A percentile compares a stretch with the other conserved stretches of the same genome.
These are phyloP conservation scores for Verticillium nonalfalfae DNA, from an alignment of 2,329 filamentous ascomycete genomes.

Conservation along the genomic window DNA sequence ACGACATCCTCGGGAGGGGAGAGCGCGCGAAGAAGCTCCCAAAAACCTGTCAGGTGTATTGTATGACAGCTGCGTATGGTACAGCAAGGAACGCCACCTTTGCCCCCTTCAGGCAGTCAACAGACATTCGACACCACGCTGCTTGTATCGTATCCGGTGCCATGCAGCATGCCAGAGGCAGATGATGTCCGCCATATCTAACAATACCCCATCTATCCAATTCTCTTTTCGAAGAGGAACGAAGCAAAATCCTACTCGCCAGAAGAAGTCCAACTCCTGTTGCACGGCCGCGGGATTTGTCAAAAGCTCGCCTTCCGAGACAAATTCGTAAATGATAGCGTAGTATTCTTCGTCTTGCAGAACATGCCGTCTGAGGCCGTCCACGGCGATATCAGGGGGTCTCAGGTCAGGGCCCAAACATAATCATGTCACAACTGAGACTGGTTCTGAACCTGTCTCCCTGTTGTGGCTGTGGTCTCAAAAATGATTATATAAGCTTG, in stretches of 20 bases:
- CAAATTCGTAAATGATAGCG: constrained; percentile 1
- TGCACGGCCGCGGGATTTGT: not conserved
- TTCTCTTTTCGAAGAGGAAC: not conserved
- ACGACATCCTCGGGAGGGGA: too few relatives aligned
- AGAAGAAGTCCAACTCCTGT: not conserved
- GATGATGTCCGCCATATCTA: constrained; percentile 3
- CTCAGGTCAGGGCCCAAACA: not conserved
- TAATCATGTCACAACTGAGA: too few relatives aligned
- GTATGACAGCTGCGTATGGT: too few relatives aligned
- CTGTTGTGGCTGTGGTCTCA: too few relatives aligned
- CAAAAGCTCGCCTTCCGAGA: not conserved
- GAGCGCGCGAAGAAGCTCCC: too few relatives aligned
- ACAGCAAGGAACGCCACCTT: too few relatives aligned
- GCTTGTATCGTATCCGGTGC: too few relatives aligned
- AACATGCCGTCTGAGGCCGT: not conserved
- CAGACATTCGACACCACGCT: too few relatives aligned
- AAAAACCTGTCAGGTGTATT: too few relatives aligned
- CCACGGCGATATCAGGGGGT: not conserved
- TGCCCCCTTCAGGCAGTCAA: too few relatives aligned
- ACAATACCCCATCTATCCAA: constrained; percentile 1
- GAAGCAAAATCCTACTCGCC: not conserved
- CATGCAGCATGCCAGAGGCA: not conserved
- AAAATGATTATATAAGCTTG: too few relatives aligned
- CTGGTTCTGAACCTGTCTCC: too few relatives aligned
- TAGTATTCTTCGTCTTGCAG: not conserved